Evolutionary conservation across 345 rosid species (phyloP), one percentile per base, ranked within the genome.

Genomic region (Sonneratia caseolaris): DNA sequence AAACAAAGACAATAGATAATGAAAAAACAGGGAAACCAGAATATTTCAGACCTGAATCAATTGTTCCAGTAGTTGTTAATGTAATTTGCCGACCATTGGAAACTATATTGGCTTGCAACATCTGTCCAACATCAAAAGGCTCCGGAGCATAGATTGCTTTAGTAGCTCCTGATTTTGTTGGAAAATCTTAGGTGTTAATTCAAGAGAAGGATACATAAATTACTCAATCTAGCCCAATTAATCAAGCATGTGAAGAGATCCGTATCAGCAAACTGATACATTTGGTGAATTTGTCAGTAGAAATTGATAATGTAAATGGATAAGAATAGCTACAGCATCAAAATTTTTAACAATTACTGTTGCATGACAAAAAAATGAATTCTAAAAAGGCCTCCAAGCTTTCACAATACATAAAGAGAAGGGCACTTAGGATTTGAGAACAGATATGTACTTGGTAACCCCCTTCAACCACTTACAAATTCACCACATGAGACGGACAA

Each of bases 71-170:
- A 14, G 96, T 92, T 64, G 86, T 79, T 81, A 92, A 84, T 37
- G 85, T 71, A 73, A 86, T 77, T 49, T 73, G 75, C 65, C 78
- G 87, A 68, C 87, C 84, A 75, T 86, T 85, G 49, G n/a, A 79
- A 64, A 70, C 67, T 69, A 92, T 83, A 76, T 90, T 93, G 70
- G 83, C 96, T 82, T 86, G 90, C 80, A 95, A 81, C 64, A 76
- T 56, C 74, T 87, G 81, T 36, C 98, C 96, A 70, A 94, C 97
- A 74, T 94, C 97, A 75, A 86, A 85, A 72, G 98, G 96, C 84
- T 94, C 98, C 0, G 94, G 97, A 75, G 99, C 99, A 75, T 95
- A 95, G 49, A 85, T 81, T 72, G 89, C 71, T 86, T 95, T 95
- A 37, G 89, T 89, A 66, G 99, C 98, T 75, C 98, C 99, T 95